Evolutionary conservation across 345 rosid species (phyloP).

Genomic region (Eutrema japonicum): DNA sequence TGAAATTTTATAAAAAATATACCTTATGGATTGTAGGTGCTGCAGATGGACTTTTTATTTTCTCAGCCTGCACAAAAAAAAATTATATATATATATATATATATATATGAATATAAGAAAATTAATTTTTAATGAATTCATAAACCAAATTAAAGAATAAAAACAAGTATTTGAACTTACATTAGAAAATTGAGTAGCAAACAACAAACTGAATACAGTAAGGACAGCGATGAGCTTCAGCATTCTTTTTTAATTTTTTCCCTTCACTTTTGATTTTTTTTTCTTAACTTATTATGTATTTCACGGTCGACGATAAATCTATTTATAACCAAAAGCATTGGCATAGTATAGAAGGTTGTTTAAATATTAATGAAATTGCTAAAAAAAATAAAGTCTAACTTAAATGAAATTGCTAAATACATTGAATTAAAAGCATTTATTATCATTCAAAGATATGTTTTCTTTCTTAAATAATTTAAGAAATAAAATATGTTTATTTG

Average conservation of each 20-base stretch:
- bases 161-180: constrained; percentile 7
- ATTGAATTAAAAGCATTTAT: background rate
- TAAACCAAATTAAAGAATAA: background rate
- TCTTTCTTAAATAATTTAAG: background rate
- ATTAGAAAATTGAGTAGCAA: constrained; percentile 28
- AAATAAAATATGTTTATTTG: background rate
- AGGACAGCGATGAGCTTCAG: constrained; percentile 15
- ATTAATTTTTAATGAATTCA: background rate
- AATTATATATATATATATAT: background rate
- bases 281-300: background rate
- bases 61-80: constrained; percentile 18
- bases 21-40: background rate
- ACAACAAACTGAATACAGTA: constrained; percentile 13
- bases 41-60: constrained; percentile 4
- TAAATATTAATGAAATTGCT: background rate
- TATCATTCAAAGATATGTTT: background rate
- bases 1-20: background rate
- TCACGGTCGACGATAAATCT: background rate
- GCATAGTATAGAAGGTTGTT: constrained; percentile 22
- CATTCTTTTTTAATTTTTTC: constrained; percentile 3
- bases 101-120: background rate
- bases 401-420: background rate
- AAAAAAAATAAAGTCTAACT: too few species aligned
- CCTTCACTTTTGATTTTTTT: background rate
- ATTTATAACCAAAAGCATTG: constrained; percentile 26